A percentile compares a stretch with the other conserved stretches of the same genome.
These are phyloP conservation scores for Lactarius vividus DNA, from an alignment of 768 basidiomycete species.

Conservation along the genomic window DNA sequence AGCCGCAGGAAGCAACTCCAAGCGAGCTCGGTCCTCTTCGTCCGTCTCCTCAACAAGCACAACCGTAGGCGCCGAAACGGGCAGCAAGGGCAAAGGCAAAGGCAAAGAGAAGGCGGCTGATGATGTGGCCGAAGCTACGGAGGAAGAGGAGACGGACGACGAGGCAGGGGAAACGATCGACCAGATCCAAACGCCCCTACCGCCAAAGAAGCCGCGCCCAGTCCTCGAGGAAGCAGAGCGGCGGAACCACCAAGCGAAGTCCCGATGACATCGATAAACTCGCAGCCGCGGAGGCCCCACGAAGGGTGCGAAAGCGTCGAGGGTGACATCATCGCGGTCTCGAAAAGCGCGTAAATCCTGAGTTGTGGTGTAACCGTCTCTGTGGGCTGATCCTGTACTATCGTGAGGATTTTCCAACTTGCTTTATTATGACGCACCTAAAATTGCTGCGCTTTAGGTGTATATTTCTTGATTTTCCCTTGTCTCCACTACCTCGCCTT, in stretches of 20 bases:
- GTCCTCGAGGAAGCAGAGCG: constrained; percentile 10
- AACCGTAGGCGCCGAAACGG: constrained; percentile 6
- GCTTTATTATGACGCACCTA: neutral
- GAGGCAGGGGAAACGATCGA: constrained; percentile 3
- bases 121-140: neutral
- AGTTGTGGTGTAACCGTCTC: constrained; percentile 4
- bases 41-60: constrained; percentile 25
- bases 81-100: constrained; percentile 13
- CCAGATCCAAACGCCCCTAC: constrained; percentile 3
- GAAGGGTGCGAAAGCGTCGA: constrained; percentile 20
- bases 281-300: constrained; percentile 8
- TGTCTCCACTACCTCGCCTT: neutral
- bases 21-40: constrained; percentile 26
- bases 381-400: constrained; percentile 9
- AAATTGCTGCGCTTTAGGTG: constrained; percentile 1
- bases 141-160: constrained; percentile 19
- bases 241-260: neutral
- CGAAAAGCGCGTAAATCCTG: constrained; percentile 23
- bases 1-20: constrained; percentile 13
- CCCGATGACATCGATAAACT: constrained; percentile 14
- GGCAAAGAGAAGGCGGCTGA: constrained; percentile 24
- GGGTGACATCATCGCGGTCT: constrained; percentile 22
- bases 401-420: constrained; percentile 5
- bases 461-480: constrained; percentile 8
- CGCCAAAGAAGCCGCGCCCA: neutral